phyloP scores from a whole-genome alignment of 495 filamentous ascomycete genomes.

The Aspergillus campestris region DNA sequence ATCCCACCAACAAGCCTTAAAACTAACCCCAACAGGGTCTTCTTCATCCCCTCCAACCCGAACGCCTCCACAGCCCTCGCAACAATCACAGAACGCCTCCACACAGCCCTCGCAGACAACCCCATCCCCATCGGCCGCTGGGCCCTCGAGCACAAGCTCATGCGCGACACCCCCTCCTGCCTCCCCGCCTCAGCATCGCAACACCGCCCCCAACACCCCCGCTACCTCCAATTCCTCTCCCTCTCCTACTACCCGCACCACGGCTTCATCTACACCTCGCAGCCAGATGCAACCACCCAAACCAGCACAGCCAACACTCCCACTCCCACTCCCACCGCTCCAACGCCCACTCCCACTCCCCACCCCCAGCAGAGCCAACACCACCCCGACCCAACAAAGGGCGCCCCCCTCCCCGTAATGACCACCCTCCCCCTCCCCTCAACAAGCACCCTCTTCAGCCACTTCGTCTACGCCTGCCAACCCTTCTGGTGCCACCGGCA shows the following conservation, averaged over 20 bases:
- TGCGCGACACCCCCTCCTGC: constrained; percentile 39
- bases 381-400: neutral
- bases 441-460: constrained; percentile 28
- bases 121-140: constrained; percentile 32
- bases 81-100: constrained; percentile 34
- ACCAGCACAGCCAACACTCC: neutral
- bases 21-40: constrained; percentile 26
- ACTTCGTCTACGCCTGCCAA: constrained; percentile 38
- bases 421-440: constrained; percentile 29
- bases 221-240: constrained; percentile 41
- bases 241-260: constrained; percentile 32
- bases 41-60: constrained; percentile 39
- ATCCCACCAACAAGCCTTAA: neutral
- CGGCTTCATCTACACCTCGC: constrained; percentile 39
- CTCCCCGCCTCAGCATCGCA: constrained; percentile 26
- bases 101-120: constrained; percentile 29
- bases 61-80: constrained; percentile 29
- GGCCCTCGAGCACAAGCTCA: constrained; percentile 37
- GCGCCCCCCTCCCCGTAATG: constrained; percentile 20
- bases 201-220: constrained; percentile 15
- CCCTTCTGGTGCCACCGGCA: constrained; percentile 39
- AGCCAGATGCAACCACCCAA: constrained; percentile 10
- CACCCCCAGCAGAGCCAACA: neutral
- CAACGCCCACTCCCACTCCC: neutral
- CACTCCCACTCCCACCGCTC: neutral